These are phyloP conservation scores for Aphanomyces invadans DNA, from an alignment of 352 stramenopile species.

Conservation along the genomic window DNA sequence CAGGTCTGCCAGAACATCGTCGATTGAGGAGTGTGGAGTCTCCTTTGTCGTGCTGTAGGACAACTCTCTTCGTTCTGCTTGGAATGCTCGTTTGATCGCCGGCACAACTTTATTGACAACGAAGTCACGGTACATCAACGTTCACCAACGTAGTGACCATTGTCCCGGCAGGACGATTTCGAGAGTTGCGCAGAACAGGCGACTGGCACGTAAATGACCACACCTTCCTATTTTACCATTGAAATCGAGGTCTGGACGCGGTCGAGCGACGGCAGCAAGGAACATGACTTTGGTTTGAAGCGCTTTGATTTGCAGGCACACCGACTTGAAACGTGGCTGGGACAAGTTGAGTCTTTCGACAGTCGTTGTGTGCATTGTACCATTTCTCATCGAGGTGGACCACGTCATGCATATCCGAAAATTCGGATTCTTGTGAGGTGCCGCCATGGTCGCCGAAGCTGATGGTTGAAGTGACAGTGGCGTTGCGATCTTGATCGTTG, in stretches of 20 bases:
- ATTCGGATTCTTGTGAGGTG: background rate
- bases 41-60: no score
- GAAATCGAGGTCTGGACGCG: background rate
- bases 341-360: background rate
- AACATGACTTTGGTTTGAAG: background rate
- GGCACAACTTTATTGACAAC: no score
- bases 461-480: no score
- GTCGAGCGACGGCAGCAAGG: background rate
- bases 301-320: background rate
- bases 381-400: constrained; percentile 6
- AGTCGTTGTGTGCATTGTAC: background rate
- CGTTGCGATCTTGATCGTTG: no score
- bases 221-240: background rate
- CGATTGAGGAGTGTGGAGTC: no score
- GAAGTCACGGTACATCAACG: no score
- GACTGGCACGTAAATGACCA: background rate
- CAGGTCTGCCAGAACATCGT: no score
- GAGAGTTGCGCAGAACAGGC: background rate
- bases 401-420: background rate
- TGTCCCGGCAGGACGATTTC: no score
- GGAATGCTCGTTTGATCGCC: no score
- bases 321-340: background rate
- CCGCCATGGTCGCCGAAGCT: no score
- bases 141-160: no score
- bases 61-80: no score